These are phyloP conservation scores for Scheffersomyces lignicola DNA, from an alignment of 1,139 yeast genomes.

Conservation along the genomic window DNA sequence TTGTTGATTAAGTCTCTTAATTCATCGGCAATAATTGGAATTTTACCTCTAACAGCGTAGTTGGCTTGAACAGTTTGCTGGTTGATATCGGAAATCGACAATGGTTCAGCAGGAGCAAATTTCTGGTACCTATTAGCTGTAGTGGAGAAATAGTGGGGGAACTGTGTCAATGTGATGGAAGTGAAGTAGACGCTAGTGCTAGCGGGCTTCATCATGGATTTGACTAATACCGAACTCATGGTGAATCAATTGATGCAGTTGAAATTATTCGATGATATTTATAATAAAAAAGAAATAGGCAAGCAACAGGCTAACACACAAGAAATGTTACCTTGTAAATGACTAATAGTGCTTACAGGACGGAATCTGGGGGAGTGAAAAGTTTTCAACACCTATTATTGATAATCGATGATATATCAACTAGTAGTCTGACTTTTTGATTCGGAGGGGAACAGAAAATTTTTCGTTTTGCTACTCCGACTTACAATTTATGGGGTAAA, in stretches of 20 bases:
- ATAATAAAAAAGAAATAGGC: too few relatives aligned
- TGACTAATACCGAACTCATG: background rate
- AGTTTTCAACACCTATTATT: too few relatives aligned
- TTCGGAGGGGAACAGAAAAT: too few relatives aligned
- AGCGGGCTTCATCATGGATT: background rate
- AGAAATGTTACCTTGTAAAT: too few relatives aligned
- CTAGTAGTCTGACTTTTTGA: too few relatives aligned
- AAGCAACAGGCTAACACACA: too few relatives aligned
- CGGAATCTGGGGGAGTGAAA: too few relatives aligned
- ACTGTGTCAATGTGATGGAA: background rate
- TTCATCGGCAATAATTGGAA: constrained; percentile 93
- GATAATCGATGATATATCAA: too few relatives aligned
- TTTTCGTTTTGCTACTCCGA: too few relatives aligned
- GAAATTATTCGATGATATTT: too few relatives aligned
- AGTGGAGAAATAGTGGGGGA: background rate
- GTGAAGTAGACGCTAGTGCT: background rate
- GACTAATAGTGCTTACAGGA: too few relatives aligned
- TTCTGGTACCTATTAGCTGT: constrained; percentile 3
- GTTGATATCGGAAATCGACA: constrained; percentile 54
- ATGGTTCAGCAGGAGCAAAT: constrained; percentile 23
- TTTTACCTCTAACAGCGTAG: constrained; percentile 92
- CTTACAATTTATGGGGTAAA: too few relatives aligned
- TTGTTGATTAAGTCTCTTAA: constrained; percentile 53
- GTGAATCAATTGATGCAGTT: background rate
- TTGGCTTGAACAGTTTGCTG: constrained; percentile 77